Percentiles rank a stretch among this genome's conserved stretches.
These are phyloP conservation scores for Alternaria longipes DNA, from an alignment of 2,329 filamentous ascomycete species.

Conservation along the genomic window DNA sequence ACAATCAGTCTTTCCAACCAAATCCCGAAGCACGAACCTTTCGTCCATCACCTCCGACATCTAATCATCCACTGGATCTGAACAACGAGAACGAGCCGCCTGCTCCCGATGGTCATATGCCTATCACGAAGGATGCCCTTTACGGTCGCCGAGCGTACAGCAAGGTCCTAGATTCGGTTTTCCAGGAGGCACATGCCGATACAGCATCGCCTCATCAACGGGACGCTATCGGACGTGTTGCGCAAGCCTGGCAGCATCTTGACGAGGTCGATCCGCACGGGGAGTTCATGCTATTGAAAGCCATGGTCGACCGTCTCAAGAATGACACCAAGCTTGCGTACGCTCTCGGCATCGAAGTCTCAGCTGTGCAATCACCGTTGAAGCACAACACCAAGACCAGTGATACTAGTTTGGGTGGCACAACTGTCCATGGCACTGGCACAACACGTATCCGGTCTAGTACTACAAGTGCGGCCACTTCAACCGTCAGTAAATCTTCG, in stretches of 20 bases:
- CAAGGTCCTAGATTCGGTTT: conserved; percentile 81
- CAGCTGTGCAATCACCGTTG: conserved; percentile 33
- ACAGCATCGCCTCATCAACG: conserved; percentile 75
- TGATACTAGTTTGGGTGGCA: conserved; percentile 45
- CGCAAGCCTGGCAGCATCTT: conserved; percentile 84
- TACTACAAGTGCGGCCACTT: conserved; percentile 31
- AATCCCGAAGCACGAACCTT: conserved; percentile 51
- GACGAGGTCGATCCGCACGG: conserved; percentile 91
- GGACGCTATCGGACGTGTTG: conserved; percentile 82
- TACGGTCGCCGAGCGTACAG: conserved; percentile 83
- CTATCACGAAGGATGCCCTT: conserved; percentile 76
- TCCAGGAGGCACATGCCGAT: conserved; percentile 87
- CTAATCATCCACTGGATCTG: conserved; percentile 39
- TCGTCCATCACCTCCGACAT: conserved; percentile 47
- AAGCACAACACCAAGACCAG: conserved; percentile 46
- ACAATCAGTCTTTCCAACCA: conserved; percentile 41
- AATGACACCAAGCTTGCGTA: conserved; percentile 71
- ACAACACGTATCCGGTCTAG: conserved; percentile 47
- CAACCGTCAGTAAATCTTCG: conserved; percentile 30
- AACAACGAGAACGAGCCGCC: conserved; percentile 71
- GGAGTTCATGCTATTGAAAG: conserved; percentile 82
- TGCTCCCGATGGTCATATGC: conserved; percentile 61
- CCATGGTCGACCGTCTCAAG: conserved; percentile 77
- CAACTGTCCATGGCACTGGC: conserved; percentile 46
- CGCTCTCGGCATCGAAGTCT: conserved; percentile 53